Evolutionary conservation across 495 filamentous ascomycete genomes (phyloP), one percentile per base, ranked within the genome.

Genomic region (Coniosporium apollinis): DNA sequence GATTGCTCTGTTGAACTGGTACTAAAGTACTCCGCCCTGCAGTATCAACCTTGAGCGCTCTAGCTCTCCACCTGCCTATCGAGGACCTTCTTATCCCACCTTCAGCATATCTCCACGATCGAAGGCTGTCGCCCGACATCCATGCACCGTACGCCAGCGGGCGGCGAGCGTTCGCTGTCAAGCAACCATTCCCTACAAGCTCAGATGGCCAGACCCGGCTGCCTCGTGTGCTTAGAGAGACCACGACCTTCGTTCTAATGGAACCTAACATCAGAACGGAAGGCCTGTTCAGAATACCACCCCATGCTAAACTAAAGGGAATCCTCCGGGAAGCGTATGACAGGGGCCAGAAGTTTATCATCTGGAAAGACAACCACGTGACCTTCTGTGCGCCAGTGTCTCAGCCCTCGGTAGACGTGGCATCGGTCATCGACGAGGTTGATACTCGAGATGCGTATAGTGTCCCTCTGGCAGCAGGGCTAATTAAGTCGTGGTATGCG

Each of bases 401-500:
- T 25, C 35, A 34, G 20, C 21, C 31, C 33, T 29, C 55, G 31
- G 30, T 53, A 15, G 34, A 50, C 13, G 29, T 39, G 30, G 52
- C 55, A 15, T 46, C 46, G 7, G 31, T 40, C 14, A 39, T 61
- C 5, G 51, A 54, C 7, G 61, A 65, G 30, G 36, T 64, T 21
- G 57, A 64, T 9, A 55, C 50, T 16, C 55, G 48, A 39, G 59
- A 67, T 21, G 61, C 66, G 17, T 72, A 65, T 42, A 56, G 61
- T 3, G 64, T 65, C 7, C 59, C 62, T 37, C 54, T 60, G 19
- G 66, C 65, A 4, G 63, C 67, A 2, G 60, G 49, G 10, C 33
- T 72, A 21, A 63, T 72, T 44, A 72, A 72, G 44, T 24, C 58
- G 5, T 72, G 69, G 62, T 72, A 72, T 39, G 53, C 64, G 8